Evolutionary conservation across 352 stramenopile genomes (phyloP).

Genomic region (Phytopythium vexans): DNA sequence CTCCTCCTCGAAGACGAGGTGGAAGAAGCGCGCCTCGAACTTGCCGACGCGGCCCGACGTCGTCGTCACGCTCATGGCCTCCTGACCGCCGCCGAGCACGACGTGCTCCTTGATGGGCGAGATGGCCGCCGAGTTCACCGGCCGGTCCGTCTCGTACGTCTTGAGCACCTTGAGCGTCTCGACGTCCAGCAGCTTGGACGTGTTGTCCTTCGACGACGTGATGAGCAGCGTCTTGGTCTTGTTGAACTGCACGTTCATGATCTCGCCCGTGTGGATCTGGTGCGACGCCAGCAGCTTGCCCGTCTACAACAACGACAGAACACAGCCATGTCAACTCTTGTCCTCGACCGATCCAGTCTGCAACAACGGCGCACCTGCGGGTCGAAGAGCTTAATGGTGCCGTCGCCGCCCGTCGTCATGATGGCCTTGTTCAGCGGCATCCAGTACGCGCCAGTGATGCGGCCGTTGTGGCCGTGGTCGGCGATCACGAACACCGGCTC

Average conservation of each 20-base stretch:
- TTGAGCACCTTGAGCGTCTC: slow-evolving; percentile 96
- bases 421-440: slow-evolving; percentile 86
- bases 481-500: slow-evolving; percentile 73
- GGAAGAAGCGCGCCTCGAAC: slow-evolving; percentile 98
- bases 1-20: slow-evolving; percentile 98
- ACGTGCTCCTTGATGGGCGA: slow-evolving; percentile 95
- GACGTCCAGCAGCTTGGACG: slow-evolving; percentile 95
- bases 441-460: slow-evolving; percentile 84
- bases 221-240: slow-evolving; percentile 96
- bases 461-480: slow-evolving; percentile 75
- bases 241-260: slow-evolving; percentile 96
- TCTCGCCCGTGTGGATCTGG: slow-evolving; percentile 94
- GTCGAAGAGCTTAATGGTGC: slow-evolving; percentile 80
- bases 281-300: slow-evolving; percentile 75
- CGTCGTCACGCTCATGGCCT: slow-evolving; percentile 98
- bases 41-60: slow-evolving; percentile 91
- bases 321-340: background rate
- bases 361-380: slow-evolving; percentile 22
- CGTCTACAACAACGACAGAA: slow-evolving; percentile 21
- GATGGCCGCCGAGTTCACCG: slow-evolving; percentile 98
- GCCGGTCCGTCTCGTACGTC: slow-evolving; percentile 97
- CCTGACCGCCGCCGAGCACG: slow-evolving; percentile 97
- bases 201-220: slow-evolving; percentile 97
- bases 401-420: slow-evolving; percentile 83
- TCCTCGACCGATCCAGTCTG: no score